Percentiles rank a stretch among this genome's conserved stretches.
Conservation (phyloP, 441 rosid species). For the Pelargonium fulgidum region DNA sequence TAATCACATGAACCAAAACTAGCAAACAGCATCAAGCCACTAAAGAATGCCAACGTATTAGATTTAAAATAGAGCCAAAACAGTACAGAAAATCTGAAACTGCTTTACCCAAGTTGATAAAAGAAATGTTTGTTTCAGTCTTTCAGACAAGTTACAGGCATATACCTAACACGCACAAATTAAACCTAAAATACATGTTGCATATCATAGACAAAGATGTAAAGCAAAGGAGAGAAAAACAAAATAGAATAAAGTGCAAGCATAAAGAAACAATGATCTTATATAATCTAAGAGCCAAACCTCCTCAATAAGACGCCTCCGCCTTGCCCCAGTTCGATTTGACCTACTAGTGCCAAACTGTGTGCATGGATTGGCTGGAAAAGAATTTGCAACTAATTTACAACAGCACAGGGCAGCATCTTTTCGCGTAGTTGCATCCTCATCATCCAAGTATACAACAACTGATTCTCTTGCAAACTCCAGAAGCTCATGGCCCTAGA, state of each 20-base stretch:
- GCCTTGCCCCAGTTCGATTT: slow-evolving; percentile 73
- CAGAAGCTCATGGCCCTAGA: slow-evolving; percentile 95
- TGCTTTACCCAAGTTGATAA: background rate
- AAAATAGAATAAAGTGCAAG: no score
- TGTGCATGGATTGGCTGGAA: slow-evolving; percentile 46
- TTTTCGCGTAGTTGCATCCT: slow-evolving; percentile 86
- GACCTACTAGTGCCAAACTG: slow-evolving; percentile 77
- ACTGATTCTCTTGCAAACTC: slow-evolving; percentile 95
- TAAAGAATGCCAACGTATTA: background rate
- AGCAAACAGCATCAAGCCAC: background rate
- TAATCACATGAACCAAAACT: no score
- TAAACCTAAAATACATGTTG: background rate
- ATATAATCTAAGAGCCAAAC: slow-evolving; percentile 31
- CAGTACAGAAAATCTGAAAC: background rate
- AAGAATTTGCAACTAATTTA: slow-evolving; percentile 81
- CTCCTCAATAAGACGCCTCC: slow-evolving; percentile 90
- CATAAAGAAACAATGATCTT: slow-evolving; percentile 4
- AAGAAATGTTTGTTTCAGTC: no score
- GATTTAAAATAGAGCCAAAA: background rate
- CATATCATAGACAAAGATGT: background rate
- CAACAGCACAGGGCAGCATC: slow-evolving; percentile 99
- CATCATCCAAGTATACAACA: slow-evolving; percentile 86
- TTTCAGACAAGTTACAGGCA: background rate
- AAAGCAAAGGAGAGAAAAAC: background rate
- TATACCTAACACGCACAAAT: background rate